Evolutionary conservation across 805 yeast genomes (phyloP).

Genomic region (Barnettozyma vustinii): DNA sequence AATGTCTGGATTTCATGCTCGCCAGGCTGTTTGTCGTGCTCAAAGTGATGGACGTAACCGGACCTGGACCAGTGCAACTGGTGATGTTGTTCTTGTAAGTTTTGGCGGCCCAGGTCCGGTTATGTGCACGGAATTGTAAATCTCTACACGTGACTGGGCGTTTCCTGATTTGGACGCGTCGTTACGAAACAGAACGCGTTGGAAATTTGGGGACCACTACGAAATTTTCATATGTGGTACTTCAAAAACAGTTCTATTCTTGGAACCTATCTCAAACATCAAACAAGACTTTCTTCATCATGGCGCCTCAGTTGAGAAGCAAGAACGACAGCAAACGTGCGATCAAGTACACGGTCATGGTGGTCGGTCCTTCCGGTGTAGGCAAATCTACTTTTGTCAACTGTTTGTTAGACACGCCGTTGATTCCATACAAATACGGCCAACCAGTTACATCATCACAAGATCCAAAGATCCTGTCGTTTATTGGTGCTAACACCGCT

Average conservation of each 20-base stretch:
- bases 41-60: too few species aligned
- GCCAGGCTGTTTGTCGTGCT: too few species aligned
- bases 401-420: conserved; percentile 55
- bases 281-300: not conserved
- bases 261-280: not conserved
- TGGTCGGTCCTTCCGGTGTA: conserved; percentile 68
- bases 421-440: conserved; percentile 55
- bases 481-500: conserved; percentile 11
- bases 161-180: too few species aligned
- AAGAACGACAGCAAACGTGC: conserved; percentile 70
- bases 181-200: conserved; percentile 6
- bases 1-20: too few species aligned
- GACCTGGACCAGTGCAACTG: too few species aligned
- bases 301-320: conserved; percentile 31
- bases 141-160: not conserved
- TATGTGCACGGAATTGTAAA: too few species aligned
- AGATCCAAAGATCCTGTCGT: conserved; percentile 22
- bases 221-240: too few species aligned
- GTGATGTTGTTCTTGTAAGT: too few species aligned
- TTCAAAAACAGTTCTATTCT: not conserved
- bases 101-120: too few species aligned
- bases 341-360: conserved; percentile 65
- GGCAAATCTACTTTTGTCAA: conserved; percentile 77
- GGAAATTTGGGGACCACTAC: too few species aligned
- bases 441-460: conserved; percentile 27